A percentile compares a stretch with the other conserved stretches of the same genome.
These are phyloP conservation scores for Kwoniella sp. DNA, from an alignment of 768 basidiomycete species.

Conservation along the genomic window DNA sequence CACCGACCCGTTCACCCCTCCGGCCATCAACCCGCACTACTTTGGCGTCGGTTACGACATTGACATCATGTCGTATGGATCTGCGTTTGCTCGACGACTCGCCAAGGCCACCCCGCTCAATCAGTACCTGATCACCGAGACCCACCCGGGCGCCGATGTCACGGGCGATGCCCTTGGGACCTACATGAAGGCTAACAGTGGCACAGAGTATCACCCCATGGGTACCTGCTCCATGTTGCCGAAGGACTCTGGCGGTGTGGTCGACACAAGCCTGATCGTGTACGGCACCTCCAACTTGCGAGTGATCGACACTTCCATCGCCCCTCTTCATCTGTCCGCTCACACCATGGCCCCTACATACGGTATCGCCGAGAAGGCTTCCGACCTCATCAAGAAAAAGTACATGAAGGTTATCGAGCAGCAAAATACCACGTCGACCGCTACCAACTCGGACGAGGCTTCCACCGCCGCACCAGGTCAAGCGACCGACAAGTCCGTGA, in stretches of 20 bases:
- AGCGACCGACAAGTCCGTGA: constrained; percentile 28
- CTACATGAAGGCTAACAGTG: constrained; percentile 36
- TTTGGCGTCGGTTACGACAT: constrained; percentile 52
- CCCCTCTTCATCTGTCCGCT: constrained; percentile 58
- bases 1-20: constrained; percentile 59
- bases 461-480: constrained; percentile 23
- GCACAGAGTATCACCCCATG: constrained; percentile 58
- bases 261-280: constrained; percentile 58
- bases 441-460: neutral
- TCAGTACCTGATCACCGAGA: constrained; percentile 54
- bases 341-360: constrained; percentile 52
- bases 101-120: constrained; percentile 58
- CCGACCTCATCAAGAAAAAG: constrained; percentile 53
- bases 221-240: constrained; percentile 62
- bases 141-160: constrained; percentile 56
- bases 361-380: constrained; percentile 56
- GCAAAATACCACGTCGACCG: constrained; percentile 15
- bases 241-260: constrained; percentile 57
- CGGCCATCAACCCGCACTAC: constrained; percentile 65
- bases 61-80: constrained; percentile 50
- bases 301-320: constrained; percentile 57
- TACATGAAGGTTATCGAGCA: constrained; percentile 45
- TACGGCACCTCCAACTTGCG: constrained; percentile 61
- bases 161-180: constrained; percentile 58
- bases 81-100: constrained; percentile 61